Percentiles rank a stretch among this genome's conserved stretches.
Evolutionary conservation across 257 asterid species (phyloP).

Genomic region (Solanum rostratum): DNA sequence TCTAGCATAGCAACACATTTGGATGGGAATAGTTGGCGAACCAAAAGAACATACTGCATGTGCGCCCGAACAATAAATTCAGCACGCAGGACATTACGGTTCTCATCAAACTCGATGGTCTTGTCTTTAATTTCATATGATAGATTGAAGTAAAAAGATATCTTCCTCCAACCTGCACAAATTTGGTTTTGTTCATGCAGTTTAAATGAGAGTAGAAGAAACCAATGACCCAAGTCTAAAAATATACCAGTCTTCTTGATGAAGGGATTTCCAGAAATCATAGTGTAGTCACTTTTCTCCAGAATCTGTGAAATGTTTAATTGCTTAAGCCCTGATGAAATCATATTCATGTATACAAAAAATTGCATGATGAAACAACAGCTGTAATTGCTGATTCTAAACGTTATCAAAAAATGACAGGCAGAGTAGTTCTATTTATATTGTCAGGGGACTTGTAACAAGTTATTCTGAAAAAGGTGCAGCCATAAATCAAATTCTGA

Average conservation of each 20-base stretch:
- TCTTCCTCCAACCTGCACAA: conserved; percentile 86
- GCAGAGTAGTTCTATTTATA: neutral
- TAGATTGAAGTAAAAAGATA: conserved; percentile 89
- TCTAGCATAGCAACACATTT: neutral
- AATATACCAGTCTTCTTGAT: conserved; percentile 74
- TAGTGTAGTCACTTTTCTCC: conserved; percentile 76
- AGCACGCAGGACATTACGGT: conserved; percentile 82
- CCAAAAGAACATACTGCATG: conserved; percentile 65
- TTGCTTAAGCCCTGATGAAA: neutral
- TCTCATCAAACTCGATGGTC: conserved; percentile 83
- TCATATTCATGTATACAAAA: neutral
- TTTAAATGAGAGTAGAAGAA: neutral
- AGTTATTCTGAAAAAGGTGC: neutral
- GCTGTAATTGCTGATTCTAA: neutral
- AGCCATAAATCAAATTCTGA: neutral
- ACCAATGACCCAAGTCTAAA: neutral
- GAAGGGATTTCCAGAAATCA: conserved; percentile 64
- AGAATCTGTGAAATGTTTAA: conserved; percentile 43
- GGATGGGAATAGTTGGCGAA: neutral
- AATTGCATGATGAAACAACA: neutral
- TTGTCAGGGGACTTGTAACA: neutral
- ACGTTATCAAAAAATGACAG: neutral
- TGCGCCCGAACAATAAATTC: conserved; percentile 84
- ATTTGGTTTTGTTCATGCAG: neutral
- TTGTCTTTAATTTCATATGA: conserved; percentile 93